phyloP scores from a whole-genome alignment of 352 stramenopile species.

The Globisporangium acanthophoron region DNA sequence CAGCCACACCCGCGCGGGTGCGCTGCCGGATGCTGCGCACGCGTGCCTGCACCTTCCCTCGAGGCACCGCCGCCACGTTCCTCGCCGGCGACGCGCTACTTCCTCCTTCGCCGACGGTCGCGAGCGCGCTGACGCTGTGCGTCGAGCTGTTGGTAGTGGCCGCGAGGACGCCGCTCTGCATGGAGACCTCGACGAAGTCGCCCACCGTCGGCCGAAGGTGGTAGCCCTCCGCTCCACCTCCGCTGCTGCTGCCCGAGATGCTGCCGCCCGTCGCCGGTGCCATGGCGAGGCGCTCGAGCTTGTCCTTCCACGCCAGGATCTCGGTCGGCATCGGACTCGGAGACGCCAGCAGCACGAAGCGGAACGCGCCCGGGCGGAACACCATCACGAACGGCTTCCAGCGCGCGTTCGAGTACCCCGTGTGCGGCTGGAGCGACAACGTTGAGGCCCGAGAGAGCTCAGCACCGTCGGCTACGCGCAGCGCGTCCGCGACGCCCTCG shows the following conservation, averaged over 20 bases:
- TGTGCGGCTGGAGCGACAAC: slow-evolving; percentile 9
- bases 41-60: slow-evolving; percentile 23
- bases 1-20: slow-evolving; percentile 10
- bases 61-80: neutral
- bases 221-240: slow-evolving; percentile 1
- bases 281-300: slow-evolving; percentile 33
- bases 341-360: slow-evolving; percentile 50
- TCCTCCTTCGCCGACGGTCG: neutral
- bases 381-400: slow-evolving; percentile 54
- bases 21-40: slow-evolving; percentile 27
- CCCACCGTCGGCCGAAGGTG: slow-evolving; percentile 14
- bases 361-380: slow-evolving; percentile 39
- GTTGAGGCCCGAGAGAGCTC: neutral
- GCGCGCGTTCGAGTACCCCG: slow-evolving; percentile 20
- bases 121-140: neutral
- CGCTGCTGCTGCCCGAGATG: neutral
- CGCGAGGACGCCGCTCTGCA: slow-evolving; percentile 24
- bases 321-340: slow-evolving; percentile 30
- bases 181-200: slow-evolving; percentile 26
- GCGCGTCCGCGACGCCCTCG: slow-evolving; percentile 14
- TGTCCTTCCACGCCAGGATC: slow-evolving; percentile 51
- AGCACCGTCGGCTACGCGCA: neutral
- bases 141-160: slow-evolving; percentile 5
- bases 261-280: neutral
- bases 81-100: neutral